phyloP scores from a whole-genome alignment of 345 rosid genomes.

The Arabidopsis thaliana region TAIR10.1 NC_003070.9:21467001-21467500 shows the following conservation, averaged over 20 bases:
- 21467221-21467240: not conserved
- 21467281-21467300: not conserved
- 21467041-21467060: not conserved
- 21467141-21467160: not conserved
- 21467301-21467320: slow-evolving; percentile 12
- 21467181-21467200: not conserved
- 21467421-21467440: not conserved
- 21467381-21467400: slow-evolving; percentile 93
- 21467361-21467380: slow-evolving; percentile 97
- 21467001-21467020: slow-evolving; percentile 4
- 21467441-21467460: not conserved
- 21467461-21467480: not conserved
- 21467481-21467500: not conserved
- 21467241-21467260: slow-evolving; percentile 13
- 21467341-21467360: slow-evolving; percentile 93
- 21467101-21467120: no score
- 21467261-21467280: not conserved
- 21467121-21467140: slow-evolving; percentile 1
- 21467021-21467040: not conserved
- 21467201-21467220: not conserved
- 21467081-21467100: no score
- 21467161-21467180: slow-evolving; percentile 14
- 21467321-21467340: slow-evolving; percentile 83
- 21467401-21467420: slow-evolving; percentile 79
- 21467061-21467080: no score